Conservation (phyloP, 768 basidiomycete species). For the Lentinula sp. region DNA sequence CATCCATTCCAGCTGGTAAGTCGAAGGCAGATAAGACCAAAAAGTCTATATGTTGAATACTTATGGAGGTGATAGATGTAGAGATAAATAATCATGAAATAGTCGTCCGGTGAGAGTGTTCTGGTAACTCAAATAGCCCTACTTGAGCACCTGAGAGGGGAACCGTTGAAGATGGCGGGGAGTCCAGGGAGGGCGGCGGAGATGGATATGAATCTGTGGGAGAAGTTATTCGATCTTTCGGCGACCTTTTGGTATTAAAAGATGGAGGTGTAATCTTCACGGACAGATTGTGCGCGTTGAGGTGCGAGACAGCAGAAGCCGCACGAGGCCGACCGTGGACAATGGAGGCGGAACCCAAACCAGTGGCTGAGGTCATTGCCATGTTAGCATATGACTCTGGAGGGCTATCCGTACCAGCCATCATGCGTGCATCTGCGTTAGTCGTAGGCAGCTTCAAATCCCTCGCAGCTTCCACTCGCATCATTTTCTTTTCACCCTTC, state of each 20-base stretch:
- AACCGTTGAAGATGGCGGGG: slow-evolving; percentile 9
- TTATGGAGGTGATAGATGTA: background rate
- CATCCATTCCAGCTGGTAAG: background rate
- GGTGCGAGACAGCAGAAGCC: slow-evolving; percentile 18
- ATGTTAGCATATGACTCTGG: slow-evolving; percentile 19
- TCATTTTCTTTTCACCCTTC: slow-evolving; percentile 84
- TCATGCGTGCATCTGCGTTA: slow-evolving; percentile 49
- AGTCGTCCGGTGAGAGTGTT: slow-evolving; percentile 2
- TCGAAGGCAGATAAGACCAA: background rate
- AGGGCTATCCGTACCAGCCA: slow-evolving; percentile 35
- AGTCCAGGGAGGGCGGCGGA: slow-evolving; percentile 36
- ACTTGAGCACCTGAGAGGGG: background rate
- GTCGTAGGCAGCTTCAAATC: slow-evolving; percentile 67
- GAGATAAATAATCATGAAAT: slow-evolving; percentile 3
- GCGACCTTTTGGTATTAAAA: slow-evolving; percentile 9
- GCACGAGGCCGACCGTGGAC: slow-evolving; percentile 31
- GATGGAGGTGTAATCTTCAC: slow-evolving; percentile 14
- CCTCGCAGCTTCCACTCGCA: slow-evolving; percentile 66
- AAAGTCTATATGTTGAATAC: background rate
- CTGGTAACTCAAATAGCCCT: background rate
- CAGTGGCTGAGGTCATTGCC: slow-evolving; percentile 30
- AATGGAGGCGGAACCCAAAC: slow-evolving; percentile 16
- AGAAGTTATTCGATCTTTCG: slow-evolving; percentile 16
- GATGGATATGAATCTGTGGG: slow-evolving; percentile 44
- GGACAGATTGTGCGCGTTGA: slow-evolving; percentile 14